Evolutionary conservation across 2,329 filamentous ascomycete species (phyloP).

Genomic region (Ophiocordyceps robertsii): DNA sequence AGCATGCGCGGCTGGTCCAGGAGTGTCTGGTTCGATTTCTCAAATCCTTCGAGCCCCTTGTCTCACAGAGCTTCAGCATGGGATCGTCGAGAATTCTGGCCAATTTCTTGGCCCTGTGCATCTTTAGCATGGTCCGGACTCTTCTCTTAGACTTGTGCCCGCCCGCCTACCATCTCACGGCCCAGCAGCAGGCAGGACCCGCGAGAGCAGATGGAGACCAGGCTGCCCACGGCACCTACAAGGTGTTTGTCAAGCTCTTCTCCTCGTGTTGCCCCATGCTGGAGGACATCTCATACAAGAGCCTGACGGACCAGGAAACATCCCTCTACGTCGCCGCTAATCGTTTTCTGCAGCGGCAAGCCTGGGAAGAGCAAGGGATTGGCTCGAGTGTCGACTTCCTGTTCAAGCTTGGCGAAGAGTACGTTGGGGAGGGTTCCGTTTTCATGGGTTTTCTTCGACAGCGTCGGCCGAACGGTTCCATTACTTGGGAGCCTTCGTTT

Average conservation of each 20-base stretch:
- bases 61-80: slow-evolving; percentile 17
- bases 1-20: slow-evolving; percentile 33
- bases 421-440: slow-evolving; percentile 17
- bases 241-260: slow-evolving; percentile 36
- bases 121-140: slow-evolving; percentile 43
- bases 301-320: slow-evolving; percentile 30
- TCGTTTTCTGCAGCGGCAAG: slow-evolving; percentile 30
- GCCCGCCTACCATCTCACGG: neutral
- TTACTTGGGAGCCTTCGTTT: slow-evolving; percentile 3
- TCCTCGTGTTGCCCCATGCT: slow-evolving; percentile 27
- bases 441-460: slow-evolving; percentile 20
- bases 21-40: slow-evolving; percentile 38
- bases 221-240: slow-evolving; percentile 10
- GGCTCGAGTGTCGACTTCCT: slow-evolving; percentile 36
- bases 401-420: slow-evolving; percentile 30
- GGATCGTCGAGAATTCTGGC: slow-evolving; percentile 34
- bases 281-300: slow-evolving; percentile 27
- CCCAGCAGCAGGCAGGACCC: neutral
- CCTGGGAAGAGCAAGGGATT: slow-evolving; percentile 33
- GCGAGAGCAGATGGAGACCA: neutral
- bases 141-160: slow-evolving; percentile 31
- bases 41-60: slow-evolving; percentile 34
- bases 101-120: slow-evolving; percentile 39
- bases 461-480: slow-evolving; percentile 1
- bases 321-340: slow-evolving; percentile 25